Evolutionary conservation across 345 rosid genomes (phyloP).

Genomic region (Lepidium aucheri): DNA sequence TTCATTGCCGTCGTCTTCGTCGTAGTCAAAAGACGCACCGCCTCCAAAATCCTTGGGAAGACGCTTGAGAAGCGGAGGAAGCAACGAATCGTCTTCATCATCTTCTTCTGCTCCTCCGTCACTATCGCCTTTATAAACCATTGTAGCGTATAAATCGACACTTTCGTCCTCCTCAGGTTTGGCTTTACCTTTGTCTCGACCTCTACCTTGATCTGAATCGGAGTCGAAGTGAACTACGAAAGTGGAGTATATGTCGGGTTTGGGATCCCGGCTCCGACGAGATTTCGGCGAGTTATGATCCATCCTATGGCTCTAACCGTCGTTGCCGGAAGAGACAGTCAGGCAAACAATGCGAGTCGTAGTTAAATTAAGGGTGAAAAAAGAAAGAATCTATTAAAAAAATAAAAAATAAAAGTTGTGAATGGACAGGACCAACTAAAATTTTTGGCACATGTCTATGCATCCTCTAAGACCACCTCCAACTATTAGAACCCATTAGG

Average conservation of each 20-base stretch:
- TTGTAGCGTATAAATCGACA: constrained; percentile 42
- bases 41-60: constrained; percentile 92
- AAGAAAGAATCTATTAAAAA: background rate
- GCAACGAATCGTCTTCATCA: constrained; percentile 56
- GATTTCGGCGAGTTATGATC: constrained; percentile 33
- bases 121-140: constrained; percentile 37
- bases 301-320: constrained; percentile 27
- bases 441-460: background rate
- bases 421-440: background rate
- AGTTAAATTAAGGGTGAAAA: background rate
- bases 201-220: constrained; percentile 31
- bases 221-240: constrained; percentile 48
- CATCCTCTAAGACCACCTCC: no score
- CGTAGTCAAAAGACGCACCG: constrained; percentile 47
- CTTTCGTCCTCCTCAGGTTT: constrained; percentile 27
- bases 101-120: constrained; percentile 30
- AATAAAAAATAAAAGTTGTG: background rate
- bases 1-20: constrained; percentile 33
- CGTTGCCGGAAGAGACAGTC: constrained; percentile 16
- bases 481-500: no score
- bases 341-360: background rate
- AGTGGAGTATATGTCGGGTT: constrained; percentile 47
- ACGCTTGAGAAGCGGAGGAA: constrained; percentile 86
- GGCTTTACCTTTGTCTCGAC: constrained; percentile 18
- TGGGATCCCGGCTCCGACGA: constrained; percentile 42